Evolutionary conservation across 768 basidiomycete species (phyloP).

Genomic region (Suillus occidentalis): DNA sequence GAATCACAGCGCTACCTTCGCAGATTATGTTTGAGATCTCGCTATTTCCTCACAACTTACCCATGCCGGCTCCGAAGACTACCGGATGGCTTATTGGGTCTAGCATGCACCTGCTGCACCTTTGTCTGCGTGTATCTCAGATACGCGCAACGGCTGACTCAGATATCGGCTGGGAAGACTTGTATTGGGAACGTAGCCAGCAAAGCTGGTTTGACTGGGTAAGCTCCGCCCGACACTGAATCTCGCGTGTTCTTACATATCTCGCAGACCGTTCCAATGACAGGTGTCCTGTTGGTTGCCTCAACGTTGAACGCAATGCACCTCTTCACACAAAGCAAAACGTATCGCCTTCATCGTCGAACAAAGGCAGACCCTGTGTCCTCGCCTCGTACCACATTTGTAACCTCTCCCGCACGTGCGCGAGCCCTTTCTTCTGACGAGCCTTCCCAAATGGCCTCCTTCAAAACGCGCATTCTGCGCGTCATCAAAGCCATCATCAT

Average conservation of each 20-base stretch:
- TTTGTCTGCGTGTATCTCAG: conserved; percentile 62
- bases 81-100: conserved; percentile 68
- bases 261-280: conserved; percentile 62
- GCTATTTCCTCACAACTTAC: conserved; percentile 79
- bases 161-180: conserved; percentile 77
- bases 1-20: conserved; percentile 67
- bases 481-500: conserved; percentile 36
- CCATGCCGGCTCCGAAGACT: conserved; percentile 65
- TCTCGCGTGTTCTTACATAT: conserved; percentile 11
- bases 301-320: conserved; percentile 63
- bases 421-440: conserved; percentile 24
- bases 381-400: conserved; percentile 69
- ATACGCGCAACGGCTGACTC: conserved; percentile 58
- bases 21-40: conserved; percentile 76
- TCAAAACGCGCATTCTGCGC: conserved; percentile 37
- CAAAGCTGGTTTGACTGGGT: conserved; percentile 84
- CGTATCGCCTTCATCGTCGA: conserved; percentile 67
- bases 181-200: conserved; percentile 65
- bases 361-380: conserved; percentile 55
- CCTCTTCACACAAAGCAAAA: conserved; percentile 66
- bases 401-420: conserved; percentile 42
- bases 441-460: conserved; percentile 44
- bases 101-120: conserved; percentile 64
- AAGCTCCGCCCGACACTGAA: conserved; percentile 17
- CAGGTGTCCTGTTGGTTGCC: conserved; percentile 51